Evolutionary conservation across 352 stramenopile genomes (phyloP).

Genomic region (Thraustochytrium sp.): DNA sequence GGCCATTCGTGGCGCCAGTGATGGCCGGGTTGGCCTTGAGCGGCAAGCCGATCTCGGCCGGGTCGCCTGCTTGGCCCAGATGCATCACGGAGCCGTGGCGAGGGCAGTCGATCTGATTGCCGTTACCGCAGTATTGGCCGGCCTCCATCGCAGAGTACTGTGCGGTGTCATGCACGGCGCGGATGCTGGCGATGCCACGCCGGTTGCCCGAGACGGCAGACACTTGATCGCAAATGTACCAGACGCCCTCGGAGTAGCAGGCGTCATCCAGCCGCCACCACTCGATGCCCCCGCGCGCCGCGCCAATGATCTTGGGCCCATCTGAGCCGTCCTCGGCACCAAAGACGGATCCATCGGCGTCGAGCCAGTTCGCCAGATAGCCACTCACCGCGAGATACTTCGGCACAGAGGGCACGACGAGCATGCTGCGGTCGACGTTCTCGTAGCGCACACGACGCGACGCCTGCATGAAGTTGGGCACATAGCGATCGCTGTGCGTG

Average conservation of each 20-base stretch:
- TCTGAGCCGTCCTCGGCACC: background rate
- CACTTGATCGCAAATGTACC: background rate
- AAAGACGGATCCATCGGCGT: background rate
- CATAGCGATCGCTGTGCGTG: constrained; percentile 14
- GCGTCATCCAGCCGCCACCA: background rate
- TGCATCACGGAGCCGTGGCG: background rate
- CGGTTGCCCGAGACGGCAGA: background rate
- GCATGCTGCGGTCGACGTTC: background rate
- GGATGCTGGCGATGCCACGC: background rate
- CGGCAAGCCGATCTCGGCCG: background rate
- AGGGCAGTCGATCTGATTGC: background rate
- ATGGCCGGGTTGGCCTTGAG: background rate
- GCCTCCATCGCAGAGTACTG: background rate
- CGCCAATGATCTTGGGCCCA: background rate
- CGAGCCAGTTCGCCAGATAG: background rate
- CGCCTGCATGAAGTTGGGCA: background rate
- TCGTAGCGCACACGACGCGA: background rate
- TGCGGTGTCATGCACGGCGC: background rate
- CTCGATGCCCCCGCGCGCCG: background rate
- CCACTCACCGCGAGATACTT: constrained; percentile 8
- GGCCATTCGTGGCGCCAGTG: background rate
- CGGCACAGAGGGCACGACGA: background rate
- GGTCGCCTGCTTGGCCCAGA: background rate
- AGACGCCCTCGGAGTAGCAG: background rate
- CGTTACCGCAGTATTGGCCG: background rate